Evolutionary conservation across 352 stramenopile species (phyloP), one percentile per base, ranked within the genome.

Genomic region (Phytophthora litchii): DNA sequence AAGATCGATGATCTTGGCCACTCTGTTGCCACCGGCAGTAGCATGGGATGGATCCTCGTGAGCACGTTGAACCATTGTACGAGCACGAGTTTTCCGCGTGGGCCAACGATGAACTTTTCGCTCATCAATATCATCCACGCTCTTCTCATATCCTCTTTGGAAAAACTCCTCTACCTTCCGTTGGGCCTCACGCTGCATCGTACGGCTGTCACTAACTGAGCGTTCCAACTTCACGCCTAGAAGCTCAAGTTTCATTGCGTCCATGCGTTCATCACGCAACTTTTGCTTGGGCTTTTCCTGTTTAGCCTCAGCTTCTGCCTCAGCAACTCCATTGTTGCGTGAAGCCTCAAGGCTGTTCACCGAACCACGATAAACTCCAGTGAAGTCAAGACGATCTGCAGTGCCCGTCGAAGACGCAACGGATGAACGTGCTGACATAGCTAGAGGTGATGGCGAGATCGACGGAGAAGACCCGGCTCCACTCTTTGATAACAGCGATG

Each of bases 121-220:
- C n/a, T 69, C 67, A 23, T 72, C 61, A 8, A 65, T 53, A 16
- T 62, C 61, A 14, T 59, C 25, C 13, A 57, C 45, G 8, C 58
- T 51, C 11, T 73, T 63, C 11, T 62, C 44, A 25, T 72, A 73
- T 11, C 67, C 80, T n/a, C 61, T 62, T 12, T 61, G 60, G 52
- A 83, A 83, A 17, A 82, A 86, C 11, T 81, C 74, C 25, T 76
- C 70, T 3, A 86, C 76, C 38, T 83, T 83, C 1, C 45, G 60
- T 46, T 76, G 68, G 5, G 76, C 77, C 11, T 51, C 67, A 19
- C 63, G 59, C 35, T 83, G 70, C n/a, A 74, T 57, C 49, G 31
- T 43, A 8, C 62, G 56, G 25, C 71, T 83, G 11, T 81, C 64
- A 9, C 73, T 76, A 2, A 43, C 70, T 2, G 65, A 69, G 0